Base-by-base conservation (phyloP, 148 eudicot genomes). In the Agrostemma githago region DNA sequence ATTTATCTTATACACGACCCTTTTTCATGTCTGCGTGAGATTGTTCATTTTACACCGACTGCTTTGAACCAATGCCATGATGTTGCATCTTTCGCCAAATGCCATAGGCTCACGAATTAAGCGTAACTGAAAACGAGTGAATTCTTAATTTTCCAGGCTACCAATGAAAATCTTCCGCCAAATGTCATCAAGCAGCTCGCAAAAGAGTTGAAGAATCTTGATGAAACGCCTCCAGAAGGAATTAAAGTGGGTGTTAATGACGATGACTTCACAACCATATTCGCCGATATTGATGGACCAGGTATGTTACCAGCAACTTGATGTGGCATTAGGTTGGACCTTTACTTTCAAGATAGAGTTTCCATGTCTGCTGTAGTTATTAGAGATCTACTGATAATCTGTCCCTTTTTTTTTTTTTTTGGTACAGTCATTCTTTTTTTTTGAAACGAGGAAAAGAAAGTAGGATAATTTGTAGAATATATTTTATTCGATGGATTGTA, bases 121-220 rank as follows among this genome's bases (percentile, higher is more conserved):
- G 19, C 17, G 3, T 34, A 4, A 37, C 38, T 68, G 38, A 34
- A 62, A 6, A 26, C 34, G 41, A 19, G 61, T 17, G 37, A 0
- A 6, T 34, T 8, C 46, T 34, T 40, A 26, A 3, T 66, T 42
- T 44, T 48, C 6, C 78, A 95, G 98, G 97, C 98, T 60, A 95
- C 97, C 74, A 95, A 95, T 76, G 98, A 95, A 87, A 95, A 95
- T 72, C 97, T 95, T 77, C 98, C 98, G 37, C 97, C 97, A 74
- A 95, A 92, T 74, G 98, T 95, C 44, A 84, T 95, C 69, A 95
- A 83, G 83, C 98, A 89, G 82, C 90, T 94, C 57, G 97, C 96
- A 2, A 94, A 89, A 83, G 98, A 94, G 78, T 85, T 94, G 82
- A 94, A 92, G 90, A 94, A 87, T 82, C 96, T 94, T 65, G 90